Conservation (phyloP, 371 early-diverging fungal genomes). For the Syncephalis fuscata region DNA sequence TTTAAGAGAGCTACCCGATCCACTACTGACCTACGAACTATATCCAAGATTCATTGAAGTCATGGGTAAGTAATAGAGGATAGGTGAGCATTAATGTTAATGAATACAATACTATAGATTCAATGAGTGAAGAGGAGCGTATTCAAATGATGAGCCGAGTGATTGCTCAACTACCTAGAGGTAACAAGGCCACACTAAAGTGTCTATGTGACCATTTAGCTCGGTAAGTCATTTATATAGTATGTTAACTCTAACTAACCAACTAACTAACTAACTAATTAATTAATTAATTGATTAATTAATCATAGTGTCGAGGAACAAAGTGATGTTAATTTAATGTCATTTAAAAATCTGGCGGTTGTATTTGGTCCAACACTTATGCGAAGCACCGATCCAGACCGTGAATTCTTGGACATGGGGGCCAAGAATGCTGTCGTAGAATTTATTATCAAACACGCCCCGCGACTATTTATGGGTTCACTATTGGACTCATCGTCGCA, state of each 20-base stretch:
- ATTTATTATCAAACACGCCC: conserved; percentile 5
- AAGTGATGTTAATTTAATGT: conserved; percentile 64
- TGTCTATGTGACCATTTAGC: conserved; percentile 42
- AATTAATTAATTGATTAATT: conserved; percentile 1
- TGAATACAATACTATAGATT: conserved; percentile 1
- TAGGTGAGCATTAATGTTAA: background rate
- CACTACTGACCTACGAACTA: conserved; percentile 67
- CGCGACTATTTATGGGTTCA: too few species aligned
- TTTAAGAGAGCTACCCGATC: conserved; percentile 81
- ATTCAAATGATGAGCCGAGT: conserved; percentile 1
- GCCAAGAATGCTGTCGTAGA: conserved; percentile 56
- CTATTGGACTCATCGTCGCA: too few species aligned
- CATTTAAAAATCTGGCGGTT: conserved; percentile 70
- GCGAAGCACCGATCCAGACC: conserved; percentile 36
- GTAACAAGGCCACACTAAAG: conserved; percentile 34
- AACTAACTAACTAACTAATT: conserved; percentile 1
- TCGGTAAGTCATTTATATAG: conserved; percentile 10
- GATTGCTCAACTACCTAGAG: conserved; percentile 25
- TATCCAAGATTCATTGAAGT: conserved; percentile 60
- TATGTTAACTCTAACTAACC: conserved; percentile 1
- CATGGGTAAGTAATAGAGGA: conserved; percentile 21
- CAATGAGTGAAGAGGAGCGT: conserved; percentile 6
- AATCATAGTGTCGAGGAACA: conserved; percentile 25
- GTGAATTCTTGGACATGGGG: conserved; percentile 65
- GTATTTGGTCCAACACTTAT: conserved; percentile 90